Evolutionary conservation across 2,329 filamentous ascomycete genomes (phyloP).

Genomic region (Monilinia fructicola): DNA sequence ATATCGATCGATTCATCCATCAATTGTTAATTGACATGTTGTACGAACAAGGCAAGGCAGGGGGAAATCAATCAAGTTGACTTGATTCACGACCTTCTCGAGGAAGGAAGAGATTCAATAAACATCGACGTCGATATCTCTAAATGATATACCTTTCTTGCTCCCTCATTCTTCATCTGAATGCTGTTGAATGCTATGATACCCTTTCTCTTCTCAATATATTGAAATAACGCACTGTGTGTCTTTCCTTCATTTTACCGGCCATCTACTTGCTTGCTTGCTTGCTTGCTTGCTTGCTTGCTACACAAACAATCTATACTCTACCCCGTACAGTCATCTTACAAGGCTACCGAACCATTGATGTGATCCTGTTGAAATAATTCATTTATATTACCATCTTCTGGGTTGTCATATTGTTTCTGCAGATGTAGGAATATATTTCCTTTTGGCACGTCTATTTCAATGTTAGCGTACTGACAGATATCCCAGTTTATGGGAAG

Average conservation of each 20-base stretch:
- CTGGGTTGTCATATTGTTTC: not conserved
- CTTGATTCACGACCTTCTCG: not conserved
- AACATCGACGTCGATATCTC: constrained; percentile 18
- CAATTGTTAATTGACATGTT: constrained; percentile 5
- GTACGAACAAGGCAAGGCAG: constrained; percentile 2
- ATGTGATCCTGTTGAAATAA: constrained; percentile 9
- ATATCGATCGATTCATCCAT: not conserved
- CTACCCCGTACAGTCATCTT: constrained; percentile 28
- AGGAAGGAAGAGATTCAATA: constrained; percentile 2
- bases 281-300: constrained; percentile 38
- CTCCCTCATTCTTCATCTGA: not conserved
- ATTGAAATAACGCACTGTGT: constrained; percentile 34
- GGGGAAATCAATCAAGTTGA: constrained; percentile 5
- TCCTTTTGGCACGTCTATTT: constrained; percentile 1
- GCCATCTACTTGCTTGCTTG: constrained; percentile 37
- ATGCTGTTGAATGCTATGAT: constrained; percentile 36
- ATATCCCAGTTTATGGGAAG: constrained; percentile 19
- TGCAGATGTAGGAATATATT: constrained; percentile 21
- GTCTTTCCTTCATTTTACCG: constrained; percentile 32
- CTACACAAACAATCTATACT: constrained; percentile 26
- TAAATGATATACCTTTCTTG: constrained; percentile 5
- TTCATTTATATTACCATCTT: not conserved
- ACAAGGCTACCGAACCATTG: constrained; percentile 26
- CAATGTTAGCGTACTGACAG: constrained; percentile 14
- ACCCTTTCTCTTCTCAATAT: constrained; percentile 25